A percentile compares a stretch with the other conserved stretches of the same genome.
phyloP scores from a whole-genome alignment of 345 rosid species.

The Citropsis articulata region DNA sequence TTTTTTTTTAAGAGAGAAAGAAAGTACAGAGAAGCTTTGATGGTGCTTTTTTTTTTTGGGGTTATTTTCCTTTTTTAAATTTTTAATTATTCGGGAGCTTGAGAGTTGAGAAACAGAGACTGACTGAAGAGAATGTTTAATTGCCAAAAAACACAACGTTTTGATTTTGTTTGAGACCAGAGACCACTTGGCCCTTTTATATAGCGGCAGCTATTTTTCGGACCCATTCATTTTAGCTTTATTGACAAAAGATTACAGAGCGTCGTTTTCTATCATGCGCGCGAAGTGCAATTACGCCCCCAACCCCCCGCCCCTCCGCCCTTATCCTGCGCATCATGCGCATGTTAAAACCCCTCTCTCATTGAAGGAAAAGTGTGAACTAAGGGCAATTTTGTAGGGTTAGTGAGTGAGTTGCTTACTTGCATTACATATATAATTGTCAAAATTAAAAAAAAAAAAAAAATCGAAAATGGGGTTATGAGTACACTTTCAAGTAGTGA shows the following conservation, averaged over 20 bases:
- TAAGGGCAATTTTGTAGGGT: background rate
- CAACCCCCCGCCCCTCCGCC: background rate
- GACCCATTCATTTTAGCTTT: conserved; percentile 23
- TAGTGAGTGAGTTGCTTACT: background rate
- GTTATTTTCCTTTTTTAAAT: too few species aligned
- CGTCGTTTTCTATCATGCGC: conserved; percentile 8
- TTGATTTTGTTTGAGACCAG: background rate
- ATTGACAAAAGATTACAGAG: conserved; percentile 4
- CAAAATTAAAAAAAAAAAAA: background rate
- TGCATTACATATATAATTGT: background rate
- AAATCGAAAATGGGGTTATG: conserved; percentile 21
- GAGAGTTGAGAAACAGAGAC: background rate
- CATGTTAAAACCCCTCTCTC: conserved; percentile 26
- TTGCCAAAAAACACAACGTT: background rate
- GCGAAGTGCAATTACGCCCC: background rate
- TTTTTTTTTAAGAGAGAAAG: background rate
- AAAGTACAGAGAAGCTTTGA: conserved; percentile 4
- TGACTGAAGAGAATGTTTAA: background rate
- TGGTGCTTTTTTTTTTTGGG: background rate
- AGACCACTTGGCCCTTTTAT: conserved; percentile 1
- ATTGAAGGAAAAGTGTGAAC: background rate
- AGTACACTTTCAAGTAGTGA: conserved; percentile 40
- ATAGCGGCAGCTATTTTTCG: conserved; percentile 14
- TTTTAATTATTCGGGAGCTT: background rate
- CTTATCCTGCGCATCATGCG: conserved; percentile 31